These are phyloP conservation scores for Vicia villosa DNA, from an alignment of 306 rosid species.

Conservation along the genomic window DNA sequence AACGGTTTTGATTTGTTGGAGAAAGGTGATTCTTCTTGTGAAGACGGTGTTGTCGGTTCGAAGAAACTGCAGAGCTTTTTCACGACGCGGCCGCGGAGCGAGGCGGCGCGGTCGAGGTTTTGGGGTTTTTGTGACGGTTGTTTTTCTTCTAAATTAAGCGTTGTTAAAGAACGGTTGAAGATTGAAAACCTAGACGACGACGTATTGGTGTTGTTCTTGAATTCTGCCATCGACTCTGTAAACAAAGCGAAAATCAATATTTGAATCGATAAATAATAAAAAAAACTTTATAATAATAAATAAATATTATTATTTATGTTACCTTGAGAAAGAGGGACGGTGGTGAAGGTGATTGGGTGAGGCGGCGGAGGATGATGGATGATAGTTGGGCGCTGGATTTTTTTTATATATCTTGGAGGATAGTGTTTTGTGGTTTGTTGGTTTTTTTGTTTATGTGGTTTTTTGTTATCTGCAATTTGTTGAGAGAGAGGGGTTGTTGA, in stretches of 20 bases:
- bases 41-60: slow-evolving; percentile 42
- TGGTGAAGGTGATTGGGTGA: background rate
- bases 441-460: slow-evolving; percentile 18
- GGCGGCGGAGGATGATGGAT: slow-evolving; percentile 8
- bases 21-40: slow-evolving; percentile 38
- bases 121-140: slow-evolving; percentile 38
- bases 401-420: background rate
- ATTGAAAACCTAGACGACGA: slow-evolving; percentile 48
- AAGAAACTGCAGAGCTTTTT: slow-evolving; percentile 73
- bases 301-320: background rate
- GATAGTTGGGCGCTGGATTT: slow-evolving; percentile 5
- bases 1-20: slow-evolving; percentile 32
- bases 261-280: background rate
- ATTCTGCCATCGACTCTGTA: slow-evolving; percentile 49
- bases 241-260: background rate
- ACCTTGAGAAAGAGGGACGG: slow-evolving; percentile 7
- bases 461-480: slow-evolving; percentile 3
- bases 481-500: background rate
- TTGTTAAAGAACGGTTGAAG: slow-evolving; percentile 63
- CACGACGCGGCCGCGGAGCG: slow-evolving; percentile 73
- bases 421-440: slow-evolving; percentile 23
- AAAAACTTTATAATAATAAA: background rate
- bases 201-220: slow-evolving; percentile 17
- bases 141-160: slow-evolving; percentile 36
- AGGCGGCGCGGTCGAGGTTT: slow-evolving; percentile 53